phyloP scores from a whole-genome alignment of 225 moss, liverwort and hornwort species.

The Lunularia cruciata region DNA sequence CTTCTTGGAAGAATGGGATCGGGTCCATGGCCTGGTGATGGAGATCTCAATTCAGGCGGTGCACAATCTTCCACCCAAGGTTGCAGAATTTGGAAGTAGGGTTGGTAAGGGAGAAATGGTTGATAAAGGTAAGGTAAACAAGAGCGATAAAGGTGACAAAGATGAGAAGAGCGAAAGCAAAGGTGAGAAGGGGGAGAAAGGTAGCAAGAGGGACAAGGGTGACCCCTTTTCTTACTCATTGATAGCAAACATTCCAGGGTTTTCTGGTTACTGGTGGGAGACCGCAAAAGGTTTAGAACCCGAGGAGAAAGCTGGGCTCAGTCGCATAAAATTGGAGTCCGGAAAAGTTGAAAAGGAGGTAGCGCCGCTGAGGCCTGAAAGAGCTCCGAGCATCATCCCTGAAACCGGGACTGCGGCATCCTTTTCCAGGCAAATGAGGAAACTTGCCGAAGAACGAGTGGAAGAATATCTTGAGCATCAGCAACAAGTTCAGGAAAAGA shows the following conservation, averaged over 20 bases:
- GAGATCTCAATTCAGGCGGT: constrained; percentile 47
- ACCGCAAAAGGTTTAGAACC: constrained; percentile 42
- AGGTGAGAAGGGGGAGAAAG: constrained; percentile 9
- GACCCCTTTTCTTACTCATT: constrained; percentile 63
- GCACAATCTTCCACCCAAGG: constrained; percentile 50
- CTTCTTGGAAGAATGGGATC: constrained; percentile 55
- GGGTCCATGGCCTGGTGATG: constrained; percentile 52
- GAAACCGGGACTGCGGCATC: constrained; percentile 5
- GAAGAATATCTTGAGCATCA: too few species aligned
- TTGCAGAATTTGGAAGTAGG: constrained; percentile 48
- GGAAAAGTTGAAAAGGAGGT: constrained; percentile 33
- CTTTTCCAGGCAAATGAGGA: neutral
- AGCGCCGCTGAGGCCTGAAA: neutral
- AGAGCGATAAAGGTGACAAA: neutral
- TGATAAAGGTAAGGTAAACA: neutral
- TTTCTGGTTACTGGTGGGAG: constrained; percentile 76
- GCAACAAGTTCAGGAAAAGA: too few species aligned
- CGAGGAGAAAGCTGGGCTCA: constrained; percentile 35
- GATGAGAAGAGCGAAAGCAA: neutral
- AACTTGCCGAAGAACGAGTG: neutral
- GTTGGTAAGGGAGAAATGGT: constrained; percentile 11
- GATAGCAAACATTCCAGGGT: constrained; percentile 67
- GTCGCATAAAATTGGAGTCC: constrained; percentile 31
- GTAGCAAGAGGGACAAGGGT: constrained; percentile 4
- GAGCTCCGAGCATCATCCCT: constrained; percentile 14